phyloP scores from a whole-genome alignment of 179 eudicot species.

The Amaranthus tricolor region DNA sequence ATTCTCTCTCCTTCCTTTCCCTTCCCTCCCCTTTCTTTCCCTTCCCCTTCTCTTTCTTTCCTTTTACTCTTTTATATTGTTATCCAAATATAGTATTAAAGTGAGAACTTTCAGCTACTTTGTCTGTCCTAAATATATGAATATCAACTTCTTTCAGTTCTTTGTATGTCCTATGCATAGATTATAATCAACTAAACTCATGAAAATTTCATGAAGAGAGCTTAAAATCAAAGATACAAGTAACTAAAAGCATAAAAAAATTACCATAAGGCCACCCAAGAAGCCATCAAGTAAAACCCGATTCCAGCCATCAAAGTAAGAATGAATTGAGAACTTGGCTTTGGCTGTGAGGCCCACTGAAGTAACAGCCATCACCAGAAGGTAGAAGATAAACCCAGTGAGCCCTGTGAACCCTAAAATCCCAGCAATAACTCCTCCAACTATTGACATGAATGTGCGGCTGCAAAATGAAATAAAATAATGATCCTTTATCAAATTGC shows the following conservation, averaged over 20 bases:
- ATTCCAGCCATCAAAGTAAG: slow-evolving; percentile 93
- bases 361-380: slow-evolving; percentile 80
- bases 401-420: slow-evolving; percentile 82
- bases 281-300: slow-evolving; percentile 82
- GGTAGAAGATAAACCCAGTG: slow-evolving; percentile 79
- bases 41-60: background rate
- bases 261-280: slow-evolving; percentile 90
- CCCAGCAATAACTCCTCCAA: slow-evolving; percentile 93
- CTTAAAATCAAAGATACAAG: background rate
- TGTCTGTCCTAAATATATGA: background rate
- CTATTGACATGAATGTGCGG: slow-evolving; percentile 89
- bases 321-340: slow-evolving; percentile 75
- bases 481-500: slow-evolving; percentile 10
- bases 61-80: background rate
- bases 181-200: background rate
- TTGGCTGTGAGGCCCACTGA: slow-evolving; percentile 82
- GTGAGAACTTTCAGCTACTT: background rate
- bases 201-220: background rate
- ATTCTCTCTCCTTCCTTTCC: background rate
- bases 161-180: background rate
- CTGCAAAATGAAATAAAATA: slow-evolving; percentile 41
- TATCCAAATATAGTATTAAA: background rate
- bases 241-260: background rate
- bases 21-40: background rate
- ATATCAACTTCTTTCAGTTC: too few species aligned